These are phyloP conservation scores for Plasmodium fragile DNA, from an alignment of 169 alveolate species.

Conservation along the genomic window DNA sequence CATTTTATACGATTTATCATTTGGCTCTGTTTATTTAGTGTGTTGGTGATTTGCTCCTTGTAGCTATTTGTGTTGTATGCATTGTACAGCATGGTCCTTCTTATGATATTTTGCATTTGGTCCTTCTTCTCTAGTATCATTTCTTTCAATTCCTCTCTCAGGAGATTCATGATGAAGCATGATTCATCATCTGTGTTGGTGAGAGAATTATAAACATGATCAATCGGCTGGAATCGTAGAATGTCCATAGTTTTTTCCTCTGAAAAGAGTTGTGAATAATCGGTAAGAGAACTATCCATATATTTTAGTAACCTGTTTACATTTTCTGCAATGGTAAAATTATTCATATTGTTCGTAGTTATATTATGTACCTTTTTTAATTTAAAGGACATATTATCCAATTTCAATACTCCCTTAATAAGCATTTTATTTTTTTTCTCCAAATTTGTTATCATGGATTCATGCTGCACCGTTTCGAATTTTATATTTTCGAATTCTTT, in stretches of 20 bases:
- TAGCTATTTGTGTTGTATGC: conserved; percentile 16
- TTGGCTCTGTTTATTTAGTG: conserved; percentile 43
- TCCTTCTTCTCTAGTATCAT: conserved; percentile 69
- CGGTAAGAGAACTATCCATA: conserved; percentile 14
- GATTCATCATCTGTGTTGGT: conserved; percentile 63
- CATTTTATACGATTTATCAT: conserved; percentile 34
- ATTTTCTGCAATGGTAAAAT: conserved; percentile 44
- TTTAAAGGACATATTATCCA: conserved; percentile 60
- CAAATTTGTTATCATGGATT: conserved; percentile 31
- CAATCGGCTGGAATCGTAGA: conserved; percentile 31
- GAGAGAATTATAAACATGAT: conserved; percentile 18
- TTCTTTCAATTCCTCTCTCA: conserved; percentile 53
- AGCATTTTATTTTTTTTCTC: conserved; percentile 59
- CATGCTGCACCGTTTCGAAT: conserved; percentile 75
- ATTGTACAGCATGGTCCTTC: conserved; percentile 19
- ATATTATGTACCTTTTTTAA: conserved; percentile 46
- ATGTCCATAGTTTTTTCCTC: conserved; percentile 56
- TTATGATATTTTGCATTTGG: conserved; percentile 37
- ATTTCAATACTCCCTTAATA: conserved; percentile 61
- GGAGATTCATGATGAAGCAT: conserved; percentile 43
- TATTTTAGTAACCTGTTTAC: conserved; percentile 54
- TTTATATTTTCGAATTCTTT: conserved; percentile 69
- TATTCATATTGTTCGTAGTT: conserved; percentile 31
- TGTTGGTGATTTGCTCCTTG: conserved; percentile 52
- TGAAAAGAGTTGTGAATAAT: conserved; percentile 23